phyloP scores from a whole-genome alignment of 2,329 filamentous ascomycete genomes.

The Hypoxylon sp. region DNA sequence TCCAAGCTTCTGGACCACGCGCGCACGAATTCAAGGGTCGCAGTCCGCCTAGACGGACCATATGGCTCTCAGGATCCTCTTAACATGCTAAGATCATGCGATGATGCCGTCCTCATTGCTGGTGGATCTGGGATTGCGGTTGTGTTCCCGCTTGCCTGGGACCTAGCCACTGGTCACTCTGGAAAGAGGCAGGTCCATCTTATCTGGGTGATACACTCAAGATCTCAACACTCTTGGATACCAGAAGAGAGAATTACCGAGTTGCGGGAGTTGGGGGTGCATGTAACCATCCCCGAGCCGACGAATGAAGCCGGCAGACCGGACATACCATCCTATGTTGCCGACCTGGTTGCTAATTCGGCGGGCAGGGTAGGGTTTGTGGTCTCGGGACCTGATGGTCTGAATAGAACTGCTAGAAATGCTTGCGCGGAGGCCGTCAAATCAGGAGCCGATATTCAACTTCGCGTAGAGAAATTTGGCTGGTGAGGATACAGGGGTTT shows the following conservation, averaged over 20 bases:
- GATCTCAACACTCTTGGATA: conserved; percentile 69
- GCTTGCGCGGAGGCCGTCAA: conserved; percentile 65
- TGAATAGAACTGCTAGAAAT: conserved; percentile 74
- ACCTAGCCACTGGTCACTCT: conserved; percentile 57
- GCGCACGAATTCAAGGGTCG: conserved; percentile 58
- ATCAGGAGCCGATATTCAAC: conserved; percentile 64
- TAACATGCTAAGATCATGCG: conserved; percentile 64
- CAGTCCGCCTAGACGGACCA: conserved; percentile 73
- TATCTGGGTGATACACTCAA: conserved; percentile 72
- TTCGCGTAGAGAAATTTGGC: conserved; percentile 77
- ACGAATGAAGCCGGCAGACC: conserved; percentile 69
- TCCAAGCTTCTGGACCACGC: conserved; percentile 68
- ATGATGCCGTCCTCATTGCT: conserved; percentile 69
- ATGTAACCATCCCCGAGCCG: conserved; percentile 68
- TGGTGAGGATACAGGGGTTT: conserved; percentile 62
- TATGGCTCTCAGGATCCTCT: conserved; percentile 73
- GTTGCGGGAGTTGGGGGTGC: conserved; percentile 64
- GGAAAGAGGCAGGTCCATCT: conserved; percentile 61
- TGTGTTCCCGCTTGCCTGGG: conserved; percentile 71
- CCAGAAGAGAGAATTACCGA: conserved; percentile 64
- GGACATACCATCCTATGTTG: conserved; percentile 63
- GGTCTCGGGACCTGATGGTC: conserved; percentile 73
- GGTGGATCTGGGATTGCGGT: conserved; percentile 77
- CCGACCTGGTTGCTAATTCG: conserved; percentile 54
- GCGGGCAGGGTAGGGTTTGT: conserved; percentile 53